A percentile compares a stretch with the other conserved stretches of the same genome.
Conservation (phyloP, 164 flowering plant species). For the Cinnamomum chago region DNA sequence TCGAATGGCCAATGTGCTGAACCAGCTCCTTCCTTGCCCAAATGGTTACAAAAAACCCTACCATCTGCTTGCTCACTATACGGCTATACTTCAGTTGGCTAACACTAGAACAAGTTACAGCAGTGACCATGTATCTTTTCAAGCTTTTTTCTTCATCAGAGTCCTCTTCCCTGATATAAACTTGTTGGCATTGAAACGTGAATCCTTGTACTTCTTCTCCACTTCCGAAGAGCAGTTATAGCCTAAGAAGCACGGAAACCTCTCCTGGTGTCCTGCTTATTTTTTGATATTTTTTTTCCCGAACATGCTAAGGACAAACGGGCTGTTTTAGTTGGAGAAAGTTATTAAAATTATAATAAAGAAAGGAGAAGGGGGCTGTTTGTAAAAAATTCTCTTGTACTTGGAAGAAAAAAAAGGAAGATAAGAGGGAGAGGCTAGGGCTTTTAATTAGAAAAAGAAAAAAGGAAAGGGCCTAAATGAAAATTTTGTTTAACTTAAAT, state of each 20-base stretch:
- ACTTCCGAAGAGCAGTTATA: constrained; percentile 55
- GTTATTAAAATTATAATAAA: too few species aligned
- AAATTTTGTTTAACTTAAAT: too few species aligned
- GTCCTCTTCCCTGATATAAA: constrained; percentile 29
- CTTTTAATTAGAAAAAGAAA: too few species aligned
- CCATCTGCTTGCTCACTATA: constrained; percentile 76
- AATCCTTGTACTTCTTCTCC: constrained; percentile 48
- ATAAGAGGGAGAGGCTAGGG: too few species aligned
- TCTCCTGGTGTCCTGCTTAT: too few species aligned
- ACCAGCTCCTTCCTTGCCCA: constrained; percentile 69
- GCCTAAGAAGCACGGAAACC: constrained; percentile 30
- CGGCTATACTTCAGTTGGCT: constrained; percentile 49
- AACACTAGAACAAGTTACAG: constrained; percentile 5
- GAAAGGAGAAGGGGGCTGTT: too few species aligned
- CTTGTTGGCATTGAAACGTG: constrained; percentile 48
- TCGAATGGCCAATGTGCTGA: constrained; percentile 60
- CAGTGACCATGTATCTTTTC: constrained; percentile 14
- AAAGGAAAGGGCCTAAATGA: too few species aligned
- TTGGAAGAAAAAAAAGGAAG: too few species aligned
- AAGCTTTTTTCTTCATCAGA: constrained; percentile 56
- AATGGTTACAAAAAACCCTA: constrained; percentile 73
- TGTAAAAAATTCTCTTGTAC: too few species aligned
- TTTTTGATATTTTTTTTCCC: too few species aligned
- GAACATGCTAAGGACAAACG: rapidly evolving
- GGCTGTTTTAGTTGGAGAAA: too few species aligned